Base-by-base conservation (phyloP, 1,284 basidiomycete genomes). In the Ustilago crameri region DNA sequence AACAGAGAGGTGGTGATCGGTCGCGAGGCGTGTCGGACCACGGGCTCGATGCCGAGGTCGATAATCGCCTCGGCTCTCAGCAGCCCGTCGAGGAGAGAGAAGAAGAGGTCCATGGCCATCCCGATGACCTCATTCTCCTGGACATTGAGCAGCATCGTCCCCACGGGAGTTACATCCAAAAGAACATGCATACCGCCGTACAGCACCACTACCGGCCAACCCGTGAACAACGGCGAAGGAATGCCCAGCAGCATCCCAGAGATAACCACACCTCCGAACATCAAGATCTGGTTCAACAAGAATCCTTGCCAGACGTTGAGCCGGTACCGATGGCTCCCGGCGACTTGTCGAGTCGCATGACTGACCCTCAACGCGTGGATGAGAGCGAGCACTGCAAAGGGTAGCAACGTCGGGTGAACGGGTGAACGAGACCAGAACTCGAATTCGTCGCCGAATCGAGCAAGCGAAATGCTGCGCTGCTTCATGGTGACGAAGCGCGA, bases 31-130 rank as follows among this genome's bases (percentile, higher is more conserved):
- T 78, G 74, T 61, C 30, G 8, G 41, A 61, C 51, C 38, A 74
- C 73, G 1, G 40, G 46, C 18, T 71, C 58, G 20, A 78, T 53
- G 18, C 76, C 76, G 12, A 77, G 59, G 18, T 58, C 55, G 24
- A 66, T 67, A 51, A 80, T 74, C 20, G 72, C 78, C 42, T 80
- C 78, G 17, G 72, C 52, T 41, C 78, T 63, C 30, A 73, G 69
- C 27, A 78, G 20, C 32, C 72, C 75, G 41, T 80, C 78, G 8
- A 80, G 56, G 0, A 58, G 40, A 2, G 68, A 55, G 26, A 78
- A 69, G 2, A 53, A 23, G 41, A 77, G 48, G 32, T 80, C 76
- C 51, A 75, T 52, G 9, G 57, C 18, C 7, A 51, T 47, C 5
- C 67, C 67, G 9, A 51, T 10, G 17, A 45, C 14, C n/a, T 44